These are phyloP conservation scores for Thinopyrum elongatum DNA, from an alignment of 176 grass and related monocot species.

Conservation along the genomic window DNA sequence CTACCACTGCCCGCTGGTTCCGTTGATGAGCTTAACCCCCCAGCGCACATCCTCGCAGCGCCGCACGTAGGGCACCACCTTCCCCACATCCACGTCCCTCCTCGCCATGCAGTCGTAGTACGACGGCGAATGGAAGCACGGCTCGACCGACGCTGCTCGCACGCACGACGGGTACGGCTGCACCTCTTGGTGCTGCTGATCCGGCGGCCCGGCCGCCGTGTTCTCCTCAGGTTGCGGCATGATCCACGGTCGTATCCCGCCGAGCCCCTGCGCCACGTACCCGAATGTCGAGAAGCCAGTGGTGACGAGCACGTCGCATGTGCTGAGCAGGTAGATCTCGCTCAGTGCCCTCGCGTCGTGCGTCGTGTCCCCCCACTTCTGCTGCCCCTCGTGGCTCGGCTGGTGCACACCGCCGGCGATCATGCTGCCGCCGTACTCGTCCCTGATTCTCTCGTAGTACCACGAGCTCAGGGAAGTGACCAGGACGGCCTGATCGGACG, in stretches of 20 bases:
- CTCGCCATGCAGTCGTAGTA: too few species aligned
- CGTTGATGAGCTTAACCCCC: too few species aligned
- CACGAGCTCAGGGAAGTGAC: constrained; percentile 37
- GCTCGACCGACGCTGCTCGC: too few species aligned
- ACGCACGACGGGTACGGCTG: too few species aligned
- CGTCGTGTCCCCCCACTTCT: not conserved
- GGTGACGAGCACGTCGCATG: constrained; percentile 35
- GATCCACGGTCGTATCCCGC: constrained; percentile 46
- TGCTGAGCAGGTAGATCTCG: constrained; percentile 53
- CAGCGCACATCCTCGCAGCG: too few species aligned
- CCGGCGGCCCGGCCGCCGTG: too few species aligned
- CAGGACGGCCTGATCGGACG: constrained; percentile 1
- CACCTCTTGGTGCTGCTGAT: too few species aligned
- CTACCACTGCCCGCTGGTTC: too few species aligned
- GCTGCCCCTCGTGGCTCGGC: constrained; percentile 52
- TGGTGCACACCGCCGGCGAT: constrained; percentile 29
- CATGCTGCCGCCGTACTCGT: constrained; percentile 18
- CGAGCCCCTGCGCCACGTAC: constrained; percentile 50
- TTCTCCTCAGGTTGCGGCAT: too few species aligned
- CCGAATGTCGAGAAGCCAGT: constrained; percentile 30
- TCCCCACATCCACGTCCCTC: too few species aligned
- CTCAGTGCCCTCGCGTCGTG: constrained; percentile 46
- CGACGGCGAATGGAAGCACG: too few species aligned
- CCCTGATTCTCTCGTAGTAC: constrained; percentile 35
- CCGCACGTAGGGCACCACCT: too few species aligned